Base-by-base conservation (phyloP, 2,329 filamentous ascomycete genomes). In the Daldinia eschscholtzii region DNA sequence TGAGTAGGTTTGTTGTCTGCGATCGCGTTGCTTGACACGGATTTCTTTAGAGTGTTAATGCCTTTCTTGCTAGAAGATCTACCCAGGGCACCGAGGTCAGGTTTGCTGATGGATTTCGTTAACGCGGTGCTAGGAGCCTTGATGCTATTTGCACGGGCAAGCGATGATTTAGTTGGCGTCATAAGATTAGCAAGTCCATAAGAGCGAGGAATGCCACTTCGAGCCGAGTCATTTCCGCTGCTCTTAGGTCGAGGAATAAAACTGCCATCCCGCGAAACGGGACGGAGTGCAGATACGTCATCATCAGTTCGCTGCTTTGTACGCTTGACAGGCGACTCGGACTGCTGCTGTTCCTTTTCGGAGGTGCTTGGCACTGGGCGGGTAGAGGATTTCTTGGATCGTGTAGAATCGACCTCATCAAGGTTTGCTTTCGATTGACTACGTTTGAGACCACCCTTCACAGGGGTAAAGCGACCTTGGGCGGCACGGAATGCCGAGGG, bases 111-210 rank as follows among this genome's bases (percentile, higher is more conserved):
- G 9, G 88, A 88, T 55, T 84, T 87, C 33, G 86, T 83, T 76
- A 88, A 84, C 18, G 82, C 84, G 23, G 82, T 82, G 60, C 85
- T 87, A 50, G 87, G 81, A 6, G 84, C 82, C 75, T 87, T 89
- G 60, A 82, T 81, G 72, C 84, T 89, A 61, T 85, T 81, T 53
- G 86, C 81, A 48, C 91, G 89, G 37, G 89, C 88, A 58, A 92
- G 79, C 0, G 92, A 93, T 6, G 93, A 84, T 78, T 93, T 93
- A 7, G 92, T 96, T 0, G 94, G 93, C 5, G 93, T 97, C 79
- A 90, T 87, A 33, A 95, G 82, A 66, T 84, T 89, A 68, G 84
- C 83, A 67, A 84, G 80, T 68, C 86, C 84, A 61, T 85, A 82
- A 0, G 84, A 80, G 28, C 83, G 83, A 56, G 80, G 72, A 23